Evolutionary conservation across 2,329 filamentous ascomycete species (phyloP).

Genomic region (Paecilomyces fulvus): DNA sequence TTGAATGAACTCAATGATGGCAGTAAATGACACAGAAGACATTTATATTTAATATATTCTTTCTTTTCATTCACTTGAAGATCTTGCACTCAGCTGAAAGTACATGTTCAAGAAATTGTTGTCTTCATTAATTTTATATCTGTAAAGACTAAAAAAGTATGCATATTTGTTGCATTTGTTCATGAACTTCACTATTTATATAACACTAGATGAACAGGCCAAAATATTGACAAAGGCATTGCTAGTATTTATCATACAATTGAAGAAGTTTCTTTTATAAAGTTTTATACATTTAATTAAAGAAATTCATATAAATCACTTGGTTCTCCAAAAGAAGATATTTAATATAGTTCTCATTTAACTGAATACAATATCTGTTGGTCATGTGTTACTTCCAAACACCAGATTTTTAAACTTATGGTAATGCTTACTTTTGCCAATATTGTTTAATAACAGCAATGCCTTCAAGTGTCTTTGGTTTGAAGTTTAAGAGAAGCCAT

Average conservation of each 20-base stretch:
- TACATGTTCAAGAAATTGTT: constrained; percentile 15
- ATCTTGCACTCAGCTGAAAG: constrained; percentile 13
- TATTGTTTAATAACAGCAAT: constrained; percentile 15
- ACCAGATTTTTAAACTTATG: not conserved
- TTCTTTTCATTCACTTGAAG: constrained; percentile 5
- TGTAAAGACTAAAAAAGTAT: constrained; percentile 1
- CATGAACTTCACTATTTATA: too few relatives aligned
- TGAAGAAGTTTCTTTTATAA: constrained; percentile 3
- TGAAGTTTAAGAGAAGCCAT: constrained; percentile 19
- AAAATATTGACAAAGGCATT: too few relatives aligned
- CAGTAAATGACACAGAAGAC: constrained; percentile 10
- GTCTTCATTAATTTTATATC: constrained; percentile 3
- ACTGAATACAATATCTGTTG: constrained; percentile 18
- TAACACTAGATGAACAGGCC: too few relatives aligned
- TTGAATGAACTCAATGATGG: constrained; percentile 17
- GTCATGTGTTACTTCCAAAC: not conserved
- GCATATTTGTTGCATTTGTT: constrained; percentile 5
- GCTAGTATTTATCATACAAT: too few relatives aligned
- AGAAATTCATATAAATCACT: constrained; percentile 19
- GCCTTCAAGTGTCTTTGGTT: constrained; percentile 15
- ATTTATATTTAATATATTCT: too few relatives aligned
- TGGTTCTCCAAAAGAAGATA: constrained; percentile 15
- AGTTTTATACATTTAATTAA: constrained; percentile 17
- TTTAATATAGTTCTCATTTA: constrained; percentile 14
- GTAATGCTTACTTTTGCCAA: constrained; percentile 9